These are phyloP conservation scores for Fusarium proliferatum DNA, from an alignment of 2,329 filamentous ascomycete genomes.

Conservation along the genomic window DNA sequence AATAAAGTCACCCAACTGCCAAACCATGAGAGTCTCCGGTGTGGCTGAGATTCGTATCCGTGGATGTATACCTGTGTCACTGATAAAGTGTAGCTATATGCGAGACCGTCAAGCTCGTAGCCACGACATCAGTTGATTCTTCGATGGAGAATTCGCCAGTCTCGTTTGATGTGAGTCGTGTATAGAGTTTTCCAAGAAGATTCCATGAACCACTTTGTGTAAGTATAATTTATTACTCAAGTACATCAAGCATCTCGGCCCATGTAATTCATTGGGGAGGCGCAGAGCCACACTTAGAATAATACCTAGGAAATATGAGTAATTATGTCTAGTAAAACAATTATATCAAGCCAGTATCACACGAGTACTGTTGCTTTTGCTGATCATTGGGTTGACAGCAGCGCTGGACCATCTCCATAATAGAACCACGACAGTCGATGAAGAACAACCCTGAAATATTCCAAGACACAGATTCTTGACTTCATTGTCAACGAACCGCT, in stretches of 20 bases:
- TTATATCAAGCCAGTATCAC: background rate
- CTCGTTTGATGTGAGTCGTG: background rate
- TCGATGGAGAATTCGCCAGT: background rate
- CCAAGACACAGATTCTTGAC: no score
- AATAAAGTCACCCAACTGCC: background rate
- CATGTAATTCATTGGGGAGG: background rate
- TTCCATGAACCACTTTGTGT: background rate
- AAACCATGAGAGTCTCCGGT: background rate
- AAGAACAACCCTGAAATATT: background rate
- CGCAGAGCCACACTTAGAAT: background rate
- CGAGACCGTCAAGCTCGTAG: background rate
- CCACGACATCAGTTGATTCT: background rate
- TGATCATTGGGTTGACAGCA: background rate
- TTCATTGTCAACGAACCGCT: background rate
- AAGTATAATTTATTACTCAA: background rate
- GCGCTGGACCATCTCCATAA: background rate
- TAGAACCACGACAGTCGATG: background rate
- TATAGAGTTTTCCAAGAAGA: background rate
- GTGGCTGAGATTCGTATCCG: background rate
- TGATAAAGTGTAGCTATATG: background rate
- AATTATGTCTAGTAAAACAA: background rate
- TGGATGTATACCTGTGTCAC: background rate
- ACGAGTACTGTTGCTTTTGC: background rate
- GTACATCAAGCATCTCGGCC: background rate
- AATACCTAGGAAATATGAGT: background rate